Conservation (phyloP, 108 stramenopile genomes). For the Cyclotella cryptica region DNA sequence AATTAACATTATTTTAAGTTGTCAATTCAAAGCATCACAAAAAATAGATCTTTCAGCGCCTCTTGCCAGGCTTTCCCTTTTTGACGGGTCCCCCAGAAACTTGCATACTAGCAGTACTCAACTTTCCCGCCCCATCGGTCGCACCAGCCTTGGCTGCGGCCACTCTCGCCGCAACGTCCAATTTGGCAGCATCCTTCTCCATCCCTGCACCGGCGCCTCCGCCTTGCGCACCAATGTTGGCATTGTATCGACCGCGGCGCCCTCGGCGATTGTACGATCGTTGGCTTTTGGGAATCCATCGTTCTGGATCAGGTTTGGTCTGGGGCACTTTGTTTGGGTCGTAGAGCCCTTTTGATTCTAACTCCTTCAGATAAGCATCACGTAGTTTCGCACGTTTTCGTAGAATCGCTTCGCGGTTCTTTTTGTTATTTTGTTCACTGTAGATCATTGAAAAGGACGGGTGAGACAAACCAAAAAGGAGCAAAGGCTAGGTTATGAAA, state of each 20-base stretch:
- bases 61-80: constrained; percentile 48
- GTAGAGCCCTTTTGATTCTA: constrained; percentile 72
- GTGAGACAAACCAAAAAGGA: neutral
- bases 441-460: constrained; percentile 5
- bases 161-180: constrained; percentile 92
- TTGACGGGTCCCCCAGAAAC: constrained; percentile 40
- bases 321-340: constrained; percentile 75
- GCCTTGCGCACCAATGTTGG: constrained; percentile 83
- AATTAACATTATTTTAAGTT: neutral
- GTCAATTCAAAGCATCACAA: neutral
- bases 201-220: constrained; percentile 83
- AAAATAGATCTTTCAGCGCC: constrained; percentile 21
- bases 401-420: constrained; percentile 66
- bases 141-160: constrained; percentile 56
- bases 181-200: constrained; percentile 84
- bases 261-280: constrained; percentile 84
- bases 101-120: constrained; percentile 66
- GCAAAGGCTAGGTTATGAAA: neutral
- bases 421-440: constrained; percentile 46
- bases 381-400: constrained; percentile 70
- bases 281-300: constrained; percentile 95
- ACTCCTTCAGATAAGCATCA: constrained; percentile 66
- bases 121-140: constrained; percentile 20
- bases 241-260: constrained; percentile 54
- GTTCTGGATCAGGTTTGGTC: constrained; percentile 92